Conservation (phyloP, 768 basidiomycete genomes). For the Boletus barrowsii region DNA sequence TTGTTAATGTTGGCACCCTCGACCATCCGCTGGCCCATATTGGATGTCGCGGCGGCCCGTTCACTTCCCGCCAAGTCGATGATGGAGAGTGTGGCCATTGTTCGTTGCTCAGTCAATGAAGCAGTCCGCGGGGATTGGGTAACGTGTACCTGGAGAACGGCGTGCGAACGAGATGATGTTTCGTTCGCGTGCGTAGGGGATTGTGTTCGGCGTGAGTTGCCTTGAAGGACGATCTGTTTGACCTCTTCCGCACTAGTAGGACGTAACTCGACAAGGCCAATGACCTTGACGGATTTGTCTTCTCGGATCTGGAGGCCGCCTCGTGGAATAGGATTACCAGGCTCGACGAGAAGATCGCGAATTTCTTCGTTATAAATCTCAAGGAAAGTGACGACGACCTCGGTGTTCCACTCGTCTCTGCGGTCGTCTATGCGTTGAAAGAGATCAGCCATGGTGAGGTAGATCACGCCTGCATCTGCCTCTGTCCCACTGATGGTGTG, state of each 20-base stretch:
- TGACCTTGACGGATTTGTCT: slow-evolving; percentile 89
- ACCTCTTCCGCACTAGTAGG: slow-evolving; percentile 89
- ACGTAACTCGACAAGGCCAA: slow-evolving; percentile 76
- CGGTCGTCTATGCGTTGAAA: slow-evolving; percentile 91
- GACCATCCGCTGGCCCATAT: slow-evolving; percentile 97
- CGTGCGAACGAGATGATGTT: slow-evolving; percentile 95
- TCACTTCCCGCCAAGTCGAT: slow-evolving; percentile 98
- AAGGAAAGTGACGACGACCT: slow-evolving; percentile 91
- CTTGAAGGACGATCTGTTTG: slow-evolving; percentile 86
- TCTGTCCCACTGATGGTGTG: slow-evolving; percentile 97
- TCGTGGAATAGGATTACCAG: slow-evolving; percentile 55
- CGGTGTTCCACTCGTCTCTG: slow-evolving; percentile 78
- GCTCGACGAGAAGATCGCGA: slow-evolving; percentile 85
- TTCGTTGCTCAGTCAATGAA: slow-evolving; percentile 75
- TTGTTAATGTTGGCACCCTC: slow-evolving; percentile 99
- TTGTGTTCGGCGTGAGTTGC: slow-evolving; percentile 86
- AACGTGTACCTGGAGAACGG: slow-evolving; percentile 94
- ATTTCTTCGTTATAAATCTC: slow-evolving; percentile 99
- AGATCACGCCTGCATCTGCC: slow-evolving; percentile 87
- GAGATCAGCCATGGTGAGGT: slow-evolving; percentile 95
- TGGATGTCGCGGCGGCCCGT: slow-evolving; percentile 91
- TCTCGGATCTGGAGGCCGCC: slow-evolving; percentile 93
- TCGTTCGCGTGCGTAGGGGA: slow-evolving; percentile 96
- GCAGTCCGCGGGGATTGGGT: slow-evolving; percentile 84
- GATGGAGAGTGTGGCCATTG: slow-evolving; percentile 90